phyloP scores from a whole-genome alignment of 306 rosid species.

The Lathyrus aphaca region DNA sequence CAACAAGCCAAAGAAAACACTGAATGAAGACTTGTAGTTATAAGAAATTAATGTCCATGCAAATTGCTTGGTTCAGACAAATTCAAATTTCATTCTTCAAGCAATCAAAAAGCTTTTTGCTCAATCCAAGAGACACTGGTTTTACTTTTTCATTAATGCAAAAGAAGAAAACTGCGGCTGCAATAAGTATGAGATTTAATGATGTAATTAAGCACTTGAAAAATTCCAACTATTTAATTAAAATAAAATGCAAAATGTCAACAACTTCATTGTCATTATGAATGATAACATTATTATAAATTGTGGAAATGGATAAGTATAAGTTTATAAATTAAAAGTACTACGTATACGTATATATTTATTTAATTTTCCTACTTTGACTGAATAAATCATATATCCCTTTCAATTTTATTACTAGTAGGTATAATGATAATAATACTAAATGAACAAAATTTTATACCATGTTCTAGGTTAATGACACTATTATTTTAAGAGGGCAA shows the following conservation, averaged over 20 bases:
- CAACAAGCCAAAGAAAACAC: constrained; percentile 33
- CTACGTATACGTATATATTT: neutral
- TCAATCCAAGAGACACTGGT: constrained; percentile 10
- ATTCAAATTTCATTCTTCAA: constrained; percentile 34
- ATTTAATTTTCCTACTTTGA: constrained; percentile 32
- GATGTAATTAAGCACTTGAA: constrained; percentile 28
- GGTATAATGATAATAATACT: neutral
- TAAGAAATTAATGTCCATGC: constrained; percentile 12
- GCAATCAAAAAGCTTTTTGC: constrained; percentile 8
- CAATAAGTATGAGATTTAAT: constrained; percentile 24
- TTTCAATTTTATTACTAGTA: constrained; percentile 14
- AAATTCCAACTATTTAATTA: constrained; percentile 13
- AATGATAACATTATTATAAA: constrained; percentile 23
- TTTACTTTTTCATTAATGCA: neutral
- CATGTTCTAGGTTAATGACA: too few relatives aligned
- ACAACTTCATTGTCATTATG: constrained; percentile 31
- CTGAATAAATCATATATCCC: constrained; percentile 19
- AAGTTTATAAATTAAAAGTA: neutral
- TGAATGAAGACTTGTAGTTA: constrained; percentile 37
- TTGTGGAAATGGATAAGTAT: constrained; percentile 38
- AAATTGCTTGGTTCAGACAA: constrained; percentile 31
- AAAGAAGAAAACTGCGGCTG: constrained; percentile 32
- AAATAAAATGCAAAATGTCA: constrained; percentile 21
- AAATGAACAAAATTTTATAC: too few relatives aligned
- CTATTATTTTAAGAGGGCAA: too few relatives aligned